A percentile compares a stretch with the other conserved stretches of the same genome.
Evolutionary conservation across 2,329 filamentous ascomycete genomes (phyloP).

Genomic region (Neopestalotiopsis rosae): DNA sequence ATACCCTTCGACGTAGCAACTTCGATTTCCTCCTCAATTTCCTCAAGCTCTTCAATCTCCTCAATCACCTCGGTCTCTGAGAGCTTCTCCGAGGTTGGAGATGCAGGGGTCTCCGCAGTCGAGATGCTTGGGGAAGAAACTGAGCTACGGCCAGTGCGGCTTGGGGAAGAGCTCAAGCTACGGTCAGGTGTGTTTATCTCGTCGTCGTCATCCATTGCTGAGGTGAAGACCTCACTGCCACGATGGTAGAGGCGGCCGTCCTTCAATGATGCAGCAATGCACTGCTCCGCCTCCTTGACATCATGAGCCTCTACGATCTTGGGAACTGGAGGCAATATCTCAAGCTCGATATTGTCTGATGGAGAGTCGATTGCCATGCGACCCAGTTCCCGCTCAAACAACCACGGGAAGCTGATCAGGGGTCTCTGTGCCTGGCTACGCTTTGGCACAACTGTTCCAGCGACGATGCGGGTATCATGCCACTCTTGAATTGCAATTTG

Average conservation of each 20-base stretch:
- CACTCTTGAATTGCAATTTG: conserved; percentile 59
- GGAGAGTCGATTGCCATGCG: conserved; percentile 60
- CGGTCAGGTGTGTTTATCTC: neutral
- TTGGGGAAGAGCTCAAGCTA: too few species aligned
- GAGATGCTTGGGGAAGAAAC: neutral
- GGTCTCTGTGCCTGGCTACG: conserved; percentile 65
- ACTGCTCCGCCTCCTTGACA: neutral
- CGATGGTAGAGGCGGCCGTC: conserved; percentile 8
- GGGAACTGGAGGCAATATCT: neutral
- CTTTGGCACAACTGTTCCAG: conserved; percentile 40
- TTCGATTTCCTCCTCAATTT: conserved; percentile 8
- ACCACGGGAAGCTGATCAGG: conserved; percentile 92
- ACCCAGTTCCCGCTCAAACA: conserved; percentile 77
- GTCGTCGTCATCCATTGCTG: conserved; percentile 18
- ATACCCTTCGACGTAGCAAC: neutral
- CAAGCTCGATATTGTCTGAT: neutral
- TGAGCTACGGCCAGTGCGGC: neutral
- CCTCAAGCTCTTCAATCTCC: conserved; percentile 9
- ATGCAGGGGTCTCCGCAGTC: neutral
- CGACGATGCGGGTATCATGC: conserved; percentile 36
- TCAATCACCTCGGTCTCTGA: conserved; percentile 12
- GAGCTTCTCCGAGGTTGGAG: neutral
- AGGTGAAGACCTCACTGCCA: conserved; percentile 25
- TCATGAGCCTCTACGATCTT: neutral
- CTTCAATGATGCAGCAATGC: neutral